Conservation (phyloP, 2,329 filamentous ascomycete genomes). For the Apiospora koreana region DNA sequence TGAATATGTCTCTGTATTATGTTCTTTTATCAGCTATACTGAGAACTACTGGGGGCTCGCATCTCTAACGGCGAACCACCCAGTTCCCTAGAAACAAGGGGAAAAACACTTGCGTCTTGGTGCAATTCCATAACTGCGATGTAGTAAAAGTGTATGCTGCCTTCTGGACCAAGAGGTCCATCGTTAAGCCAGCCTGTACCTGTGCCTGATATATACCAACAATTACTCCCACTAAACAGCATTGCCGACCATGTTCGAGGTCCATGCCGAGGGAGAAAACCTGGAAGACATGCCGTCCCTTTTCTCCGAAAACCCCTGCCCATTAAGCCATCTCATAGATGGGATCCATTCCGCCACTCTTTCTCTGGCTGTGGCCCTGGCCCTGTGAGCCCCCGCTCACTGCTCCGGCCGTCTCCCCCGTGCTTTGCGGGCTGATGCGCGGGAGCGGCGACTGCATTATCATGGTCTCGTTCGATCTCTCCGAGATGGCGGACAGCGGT, state of each 20-base stretch:
- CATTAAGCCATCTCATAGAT: conserved; percentile 4
- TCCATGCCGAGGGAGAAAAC: no score
- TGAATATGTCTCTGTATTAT: background rate
- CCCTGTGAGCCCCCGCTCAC: background rate
- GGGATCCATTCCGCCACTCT: background rate
- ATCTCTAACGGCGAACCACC: no score
- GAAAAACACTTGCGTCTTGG: background rate
- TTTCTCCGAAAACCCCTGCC: background rate
- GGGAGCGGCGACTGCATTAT: background rate
- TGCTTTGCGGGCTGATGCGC: background rate
- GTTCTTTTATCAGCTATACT: background rate
- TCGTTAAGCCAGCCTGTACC: background rate
- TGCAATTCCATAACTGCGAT: background rate
- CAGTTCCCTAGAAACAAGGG: background rate
- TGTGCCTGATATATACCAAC: background rate
- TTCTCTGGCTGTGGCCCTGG: background rate
- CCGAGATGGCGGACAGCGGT: background rate
- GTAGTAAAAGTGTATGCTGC: background rate
- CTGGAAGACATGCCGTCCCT: background rate
- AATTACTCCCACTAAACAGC: background rate
- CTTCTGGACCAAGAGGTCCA: background rate
- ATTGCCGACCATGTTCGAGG: no score
- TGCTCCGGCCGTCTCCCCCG: background rate
- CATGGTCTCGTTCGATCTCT: background rate
- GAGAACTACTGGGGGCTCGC: background rate